phyloP scores from a whole-genome alignment of 768 basidiomycete genomes.

The Lentinula aciculospora region DNA sequence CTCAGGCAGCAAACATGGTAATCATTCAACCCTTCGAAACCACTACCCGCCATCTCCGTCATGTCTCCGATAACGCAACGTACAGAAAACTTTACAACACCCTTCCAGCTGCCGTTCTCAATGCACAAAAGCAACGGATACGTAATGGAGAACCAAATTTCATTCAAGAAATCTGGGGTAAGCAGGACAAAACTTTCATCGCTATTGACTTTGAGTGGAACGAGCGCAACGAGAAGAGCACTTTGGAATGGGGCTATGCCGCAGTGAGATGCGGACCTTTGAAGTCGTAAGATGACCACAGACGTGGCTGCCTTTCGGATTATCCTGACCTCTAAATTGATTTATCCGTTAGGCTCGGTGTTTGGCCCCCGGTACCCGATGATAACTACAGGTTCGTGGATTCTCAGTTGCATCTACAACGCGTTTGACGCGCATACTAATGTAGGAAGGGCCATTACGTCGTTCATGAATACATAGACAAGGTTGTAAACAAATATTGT shows the following conservation, averaged over 20 bases:
- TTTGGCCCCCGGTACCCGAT: conserved; percentile 76
- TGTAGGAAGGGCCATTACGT: conserved; percentile 69
- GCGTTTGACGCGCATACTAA: conserved; percentile 16
- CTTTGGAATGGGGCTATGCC: conserved; percentile 81
- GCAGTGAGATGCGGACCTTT: conserved; percentile 70
- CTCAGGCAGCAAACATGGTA: conserved; percentile 68
- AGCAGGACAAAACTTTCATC: conserved; percentile 67
- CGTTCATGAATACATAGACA: conserved; percentile 64
- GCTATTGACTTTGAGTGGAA: conserved; percentile 73
- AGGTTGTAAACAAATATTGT: conserved; percentile 52
- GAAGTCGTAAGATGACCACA: conserved; percentile 46
- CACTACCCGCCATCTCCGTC: conserved; percentile 60
- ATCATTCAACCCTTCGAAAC: conserved; percentile 66
- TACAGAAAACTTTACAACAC: conserved; percentile 71
- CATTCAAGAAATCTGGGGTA: conserved; percentile 63
- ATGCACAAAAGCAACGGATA: conserved; percentile 61
- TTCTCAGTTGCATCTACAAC: conserved; percentile 6
- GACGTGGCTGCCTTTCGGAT: background rate
- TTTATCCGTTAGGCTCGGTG: conserved; percentile 39
- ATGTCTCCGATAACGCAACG: conserved; percentile 57
- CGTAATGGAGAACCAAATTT: conserved; percentile 61
- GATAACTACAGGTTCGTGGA: conserved; percentile 62
- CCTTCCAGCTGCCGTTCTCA: conserved; percentile 61
- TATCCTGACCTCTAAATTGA: background rate
- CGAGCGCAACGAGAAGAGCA: conserved; percentile 63